Evolutionary conservation across 306 rosid genomes (phyloP).

Genomic region (Leucaena leucocephala): DNA sequence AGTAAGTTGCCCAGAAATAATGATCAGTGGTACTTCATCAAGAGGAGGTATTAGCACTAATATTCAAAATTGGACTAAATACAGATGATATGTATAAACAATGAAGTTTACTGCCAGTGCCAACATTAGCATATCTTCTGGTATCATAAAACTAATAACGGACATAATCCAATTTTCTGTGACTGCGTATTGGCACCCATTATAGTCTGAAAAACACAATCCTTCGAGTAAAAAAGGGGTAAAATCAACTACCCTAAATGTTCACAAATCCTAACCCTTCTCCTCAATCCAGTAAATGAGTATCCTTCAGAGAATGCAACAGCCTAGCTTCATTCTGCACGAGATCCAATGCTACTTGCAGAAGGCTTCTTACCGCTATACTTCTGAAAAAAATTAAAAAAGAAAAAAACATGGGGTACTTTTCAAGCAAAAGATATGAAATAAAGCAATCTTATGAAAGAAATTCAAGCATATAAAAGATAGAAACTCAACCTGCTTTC

Average conservation of each 20-base stretch:
- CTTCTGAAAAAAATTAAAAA: conserved; percentile 41
- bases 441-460: background rate
- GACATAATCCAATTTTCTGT: conserved; percentile 40
- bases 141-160: conserved; percentile 21
- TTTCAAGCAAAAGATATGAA: background rate
- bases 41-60: background rate
- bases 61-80: conserved; percentile 37
- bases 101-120: conserved; percentile 35
- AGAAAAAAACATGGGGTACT: background rate
- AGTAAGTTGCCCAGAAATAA: background rate
- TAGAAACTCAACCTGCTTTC: conserved; percentile 57
- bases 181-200: conserved; percentile 45
- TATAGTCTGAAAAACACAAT: conserved; percentile 32
- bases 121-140: conserved; percentile 32
- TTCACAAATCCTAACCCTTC: conserved; percentile 50
- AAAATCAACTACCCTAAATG: conserved; percentile 52
- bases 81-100: conserved; percentile 33
- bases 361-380: conserved; percentile 52
- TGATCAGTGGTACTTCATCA: background rate
- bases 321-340: conserved; percentile 51
- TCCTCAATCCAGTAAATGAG: conserved; percentile 31
- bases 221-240: conserved; percentile 14
- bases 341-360: conserved; percentile 49
- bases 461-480: background rate
- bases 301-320: conserved; percentile 36